Evolutionary conservation across 2,329 filamentous ascomycete species (phyloP).

Genomic region (Biscogniauxia marginata): DNA sequence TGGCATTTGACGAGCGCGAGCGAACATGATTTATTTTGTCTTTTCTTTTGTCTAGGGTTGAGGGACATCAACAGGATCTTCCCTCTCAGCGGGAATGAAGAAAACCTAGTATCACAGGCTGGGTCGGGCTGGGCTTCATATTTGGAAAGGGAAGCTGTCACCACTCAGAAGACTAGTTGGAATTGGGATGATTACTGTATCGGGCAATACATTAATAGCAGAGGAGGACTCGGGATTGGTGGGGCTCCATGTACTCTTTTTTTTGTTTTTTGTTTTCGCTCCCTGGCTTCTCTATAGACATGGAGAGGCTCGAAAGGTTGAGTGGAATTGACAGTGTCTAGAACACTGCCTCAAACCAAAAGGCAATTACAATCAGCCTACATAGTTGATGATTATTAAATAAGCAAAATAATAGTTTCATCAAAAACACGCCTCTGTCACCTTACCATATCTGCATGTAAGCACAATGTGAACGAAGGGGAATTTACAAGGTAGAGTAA

Average conservation of each 20-base stretch:
- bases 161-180: constrained; percentile 28
- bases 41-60: constrained; percentile 21
- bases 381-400: background rate
- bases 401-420: background rate
- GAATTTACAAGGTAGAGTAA: background rate
- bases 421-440: background rate
- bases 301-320: constrained; percentile 26
- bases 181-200: constrained; percentile 26
- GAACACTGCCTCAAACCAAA: constrained; percentile 13
- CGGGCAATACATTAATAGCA: constrained; percentile 23
- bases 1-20: constrained; percentile 32
- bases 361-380: constrained; percentile 7
- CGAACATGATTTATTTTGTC: constrained; percentile 24
- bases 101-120: constrained; percentile 19
- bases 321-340: constrained; percentile 19
- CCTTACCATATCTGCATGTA: background rate
- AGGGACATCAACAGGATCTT: constrained; percentile 4
- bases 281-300: constrained; percentile 24
- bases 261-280: constrained; percentile 19
- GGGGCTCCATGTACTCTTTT: constrained; percentile 10
- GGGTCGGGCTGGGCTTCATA: constrained; percentile 11
- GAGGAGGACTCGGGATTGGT: constrained; percentile 11
- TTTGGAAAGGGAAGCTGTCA: constrained; percentile 20
- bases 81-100: constrained; percentile 15
- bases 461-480: background rate